Conservation (phyloP, 1,139 yeast species). For the Kluyveromyces marxianus region DNA sequence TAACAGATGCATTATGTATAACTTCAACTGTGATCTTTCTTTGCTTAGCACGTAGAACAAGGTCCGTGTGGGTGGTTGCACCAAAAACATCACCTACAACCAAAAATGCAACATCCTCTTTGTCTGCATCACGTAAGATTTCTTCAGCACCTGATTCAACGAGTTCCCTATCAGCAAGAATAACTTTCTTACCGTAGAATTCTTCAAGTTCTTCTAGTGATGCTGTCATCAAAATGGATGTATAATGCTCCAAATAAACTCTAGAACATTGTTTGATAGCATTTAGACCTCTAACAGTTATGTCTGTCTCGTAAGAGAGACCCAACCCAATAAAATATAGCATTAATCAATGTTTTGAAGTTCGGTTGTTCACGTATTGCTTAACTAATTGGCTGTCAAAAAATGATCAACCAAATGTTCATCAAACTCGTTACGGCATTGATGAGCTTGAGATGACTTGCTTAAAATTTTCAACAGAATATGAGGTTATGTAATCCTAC, state of each 20-base stretch:
- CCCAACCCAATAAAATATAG: constrained; percentile 88
- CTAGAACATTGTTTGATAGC: constrained; percentile 75
- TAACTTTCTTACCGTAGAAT: constrained; percentile 79
- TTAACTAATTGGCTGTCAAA: no score
- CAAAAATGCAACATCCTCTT: constrained; percentile 80
- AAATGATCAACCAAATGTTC: no score
- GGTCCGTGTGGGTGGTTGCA: constrained; percentile 95
- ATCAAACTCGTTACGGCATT: no score
- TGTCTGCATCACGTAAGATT: constrained; percentile 68
- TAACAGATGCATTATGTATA: constrained; percentile 91
- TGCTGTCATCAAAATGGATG: constrained; percentile 93
- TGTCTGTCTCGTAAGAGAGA: constrained; percentile 79
- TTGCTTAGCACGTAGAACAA: constrained; percentile 85
- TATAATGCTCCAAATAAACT: constrained; percentile 90
- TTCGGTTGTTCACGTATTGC: no score
- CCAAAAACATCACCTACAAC: constrained; percentile 98
- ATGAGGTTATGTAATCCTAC: not conserved
- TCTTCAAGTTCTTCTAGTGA: constrained; percentile 57
- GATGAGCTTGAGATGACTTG: not conserved
- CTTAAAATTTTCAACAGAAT: not conserved
- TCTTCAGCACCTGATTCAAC: constrained; percentile 86
- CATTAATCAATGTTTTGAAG: constrained; percentile 38
- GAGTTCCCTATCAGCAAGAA: constrained; percentile 87
- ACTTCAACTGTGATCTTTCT: constrained; percentile 69
- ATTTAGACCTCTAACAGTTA: constrained; percentile 90